Evolutionary conservation across 2,329 filamentous ascomycete species (phyloP), one percentile per base, ranked within the genome.

Genomic region (Pseudocercospora vitis): DNA sequence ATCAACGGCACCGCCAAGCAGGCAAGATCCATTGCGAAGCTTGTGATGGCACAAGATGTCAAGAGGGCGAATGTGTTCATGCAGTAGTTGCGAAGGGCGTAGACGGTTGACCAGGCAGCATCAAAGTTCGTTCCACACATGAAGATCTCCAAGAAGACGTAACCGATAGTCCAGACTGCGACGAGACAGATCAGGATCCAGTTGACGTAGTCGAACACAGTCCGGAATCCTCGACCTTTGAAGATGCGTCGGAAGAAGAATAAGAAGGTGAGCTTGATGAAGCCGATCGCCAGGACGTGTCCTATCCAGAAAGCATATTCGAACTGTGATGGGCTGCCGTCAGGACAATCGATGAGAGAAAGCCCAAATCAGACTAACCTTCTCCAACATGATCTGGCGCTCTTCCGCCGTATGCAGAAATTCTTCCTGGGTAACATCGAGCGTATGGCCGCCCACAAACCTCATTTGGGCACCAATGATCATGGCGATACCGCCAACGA

Each of bases 291-390:
- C 5, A 56, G 33, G 5, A 55, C 49, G 24, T 58, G 53, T 18
- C 56, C 56, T n/a, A 56, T 56, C 53, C 56, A 58, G 46, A 53
- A 56, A 23, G 52, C 56, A 32, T 55, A 58, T 42, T 58, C 56
- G 39, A 56, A 49, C 52, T 57, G n/a, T n/a, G n/a, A n/a, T n/a
- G n/a, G n/a, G n/a, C n/a, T n/a, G n/a, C n/a, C n/a, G n/a, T n/a
- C n/a, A n/a, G n/a, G n/a, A n/a, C n/a, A n/a, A n/a, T n/a, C n/a
- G n/a, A n/a, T n/a, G n/a, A n/a, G n/a, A n/a, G n/a, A n/a, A n/a
- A n/a, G n/a, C n/a, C n/a, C n/a, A n/a, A n/a, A n/a, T n/a, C n/a
- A n/a, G 16, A 28, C 18, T 46, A 6, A 19, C 9, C 42, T 56
- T 56, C 31, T 56, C 50, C 18, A 56, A 40, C 40, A 45, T 52